Conservation (phyloP, 257 asterid species). For the Vinca minor region DNA sequence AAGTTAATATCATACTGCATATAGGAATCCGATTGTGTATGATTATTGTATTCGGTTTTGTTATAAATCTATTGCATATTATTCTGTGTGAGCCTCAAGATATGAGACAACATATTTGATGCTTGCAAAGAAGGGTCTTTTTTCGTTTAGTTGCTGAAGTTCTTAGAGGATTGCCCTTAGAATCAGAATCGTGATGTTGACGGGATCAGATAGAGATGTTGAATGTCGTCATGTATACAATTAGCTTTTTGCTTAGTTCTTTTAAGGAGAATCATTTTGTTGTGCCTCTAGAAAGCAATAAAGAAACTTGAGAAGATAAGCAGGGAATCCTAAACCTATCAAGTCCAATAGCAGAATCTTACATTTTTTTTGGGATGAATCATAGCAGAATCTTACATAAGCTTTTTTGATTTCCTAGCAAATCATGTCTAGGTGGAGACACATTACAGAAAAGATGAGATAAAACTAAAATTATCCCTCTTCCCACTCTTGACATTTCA, state of each 20-base stretch:
- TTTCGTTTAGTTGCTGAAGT: too few relatives aligned
- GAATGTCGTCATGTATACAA: not conserved
- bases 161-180: too few relatives aligned
- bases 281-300: constrained; percentile 8
- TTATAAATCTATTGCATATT: not conserved
- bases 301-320: constrained; percentile 8
- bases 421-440: constrained; percentile 13
- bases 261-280: constrained; percentile 5
- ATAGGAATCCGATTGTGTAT: not conserved
- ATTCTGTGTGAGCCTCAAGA: not conserved
- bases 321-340: constrained; percentile 14
- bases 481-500: constrained; percentile 2
- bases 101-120: not conserved
- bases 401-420: not conserved
- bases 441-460: not conserved
- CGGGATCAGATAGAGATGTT: not conserved
- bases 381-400: constrained; percentile 13
- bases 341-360: constrained; percentile 16
- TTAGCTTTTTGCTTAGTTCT: not conserved
- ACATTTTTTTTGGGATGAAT: too few relatives aligned
- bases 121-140: not conserved
- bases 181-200: too few relatives aligned
- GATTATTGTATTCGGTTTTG: not conserved
- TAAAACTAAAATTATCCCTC: constrained; percentile 3
- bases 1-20: too few relatives aligned